Evolutionary conservation across 495 filamentous ascomycete species (phyloP), one percentile per base, ranked within the genome.

Genomic region (Xylaria grammica): DNA sequence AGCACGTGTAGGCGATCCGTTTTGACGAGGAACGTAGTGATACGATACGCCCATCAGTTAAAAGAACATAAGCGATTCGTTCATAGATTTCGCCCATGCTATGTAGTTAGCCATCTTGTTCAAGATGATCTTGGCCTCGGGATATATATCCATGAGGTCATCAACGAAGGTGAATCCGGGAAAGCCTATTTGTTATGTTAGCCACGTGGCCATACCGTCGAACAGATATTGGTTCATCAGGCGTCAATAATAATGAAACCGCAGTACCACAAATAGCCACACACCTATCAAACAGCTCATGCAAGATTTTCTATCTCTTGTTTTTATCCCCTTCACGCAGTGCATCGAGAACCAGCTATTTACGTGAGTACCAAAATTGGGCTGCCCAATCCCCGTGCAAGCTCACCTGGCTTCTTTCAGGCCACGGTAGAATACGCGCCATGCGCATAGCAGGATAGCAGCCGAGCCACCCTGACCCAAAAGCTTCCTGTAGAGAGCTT

Each of bases 61-160:
- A 71, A n/a, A 68, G 42, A 60, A 73, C 13, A 38, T 46, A 45
- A 73, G 45, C 6, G 52, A 54, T 24, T 61, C 61, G 57, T 52
- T 38, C 20, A 57, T 22, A 34, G 60, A 65, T 15, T 62, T 48
- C 19, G 49, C 44, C 68, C 66, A 71, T 0, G 38, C 34, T 8
- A 60, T 19, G 13, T n/a, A 62, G 24, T 17, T 46, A 40, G 57
- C 48, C 20, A 74, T 67, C 53, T 69, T 65, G 55, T 75, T 75
- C 15, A 75, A 67, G 20, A 77, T 57, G 40, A 77, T 61, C 30
- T 67, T 67, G 4, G 74, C 72, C 32, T 74, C 67, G 13, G 74
- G 74, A 26, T 74, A 77, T 70, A 77, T 75, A 44, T 74, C 74
- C 69, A 77, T 75, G 3, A 74, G 60, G 46, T 75, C 72, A 17